A percentile compares a stretch with the other conserved stretches of the same genome.
These are phyloP conservation scores for Phoenix roebelenii DNA, from an alignment of 176 grass and related monocot species.

Conservation along the genomic window DNA sequence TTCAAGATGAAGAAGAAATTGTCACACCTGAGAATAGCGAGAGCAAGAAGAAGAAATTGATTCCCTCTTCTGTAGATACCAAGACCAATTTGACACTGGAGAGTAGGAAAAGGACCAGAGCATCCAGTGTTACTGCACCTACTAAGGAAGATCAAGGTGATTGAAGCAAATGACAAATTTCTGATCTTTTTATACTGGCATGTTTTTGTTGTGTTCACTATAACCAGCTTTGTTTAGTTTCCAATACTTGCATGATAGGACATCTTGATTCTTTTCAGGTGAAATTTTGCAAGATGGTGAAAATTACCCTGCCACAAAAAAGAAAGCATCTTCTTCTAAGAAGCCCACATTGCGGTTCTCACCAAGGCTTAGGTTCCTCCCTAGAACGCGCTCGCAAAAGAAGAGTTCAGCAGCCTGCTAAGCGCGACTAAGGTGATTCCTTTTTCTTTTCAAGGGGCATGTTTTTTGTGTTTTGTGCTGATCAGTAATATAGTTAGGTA, in stretches of 20 bases:
- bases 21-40: constrained; percentile 5
- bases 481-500: no score
- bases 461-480: no score
- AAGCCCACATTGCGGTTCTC: constrained; percentile 23
- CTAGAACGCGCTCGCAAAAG: neutral
- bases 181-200: no score
- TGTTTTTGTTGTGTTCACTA: no score
- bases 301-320: constrained; percentile 10
- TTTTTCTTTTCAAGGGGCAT: no score
- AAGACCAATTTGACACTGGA: neutral
- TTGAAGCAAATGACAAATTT: neutral
- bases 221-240: no score
- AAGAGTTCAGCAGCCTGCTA: constrained; percentile 13
- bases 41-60: constrained; percentile 4
- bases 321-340: constrained; percentile 11
- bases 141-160: constrained; percentile 8
- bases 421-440: neutral
- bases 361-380: constrained; percentile 4
- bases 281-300: constrained; percentile 7
- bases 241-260: no score
- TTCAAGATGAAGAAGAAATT: constrained; percentile 3
- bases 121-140: neutral
- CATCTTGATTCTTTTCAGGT: constrained; percentile 13
- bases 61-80: neutral
- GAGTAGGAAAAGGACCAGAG: neutral